Evolutionary conservation across 345 rosid species (phyloP).

Genomic region (Linum trigynum): DNA sequence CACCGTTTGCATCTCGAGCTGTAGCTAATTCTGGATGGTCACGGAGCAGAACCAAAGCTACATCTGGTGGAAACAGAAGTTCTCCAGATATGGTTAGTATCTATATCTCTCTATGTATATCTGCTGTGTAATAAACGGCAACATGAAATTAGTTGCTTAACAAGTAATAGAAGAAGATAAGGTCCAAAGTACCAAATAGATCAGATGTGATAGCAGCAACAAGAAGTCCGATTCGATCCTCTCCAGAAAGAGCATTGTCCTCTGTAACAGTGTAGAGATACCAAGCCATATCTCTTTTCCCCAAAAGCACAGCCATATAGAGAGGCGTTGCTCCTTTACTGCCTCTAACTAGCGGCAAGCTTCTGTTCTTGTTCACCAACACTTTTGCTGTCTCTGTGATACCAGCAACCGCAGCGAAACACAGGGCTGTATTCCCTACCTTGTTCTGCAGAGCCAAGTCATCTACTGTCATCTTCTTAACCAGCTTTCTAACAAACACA

Average conservation of each 20-base stretch:
- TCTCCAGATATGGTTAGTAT: not conserved
- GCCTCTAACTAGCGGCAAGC: constrained; percentile 25
- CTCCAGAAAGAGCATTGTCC: constrained; percentile 16
- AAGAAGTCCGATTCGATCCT: constrained; percentile 22
- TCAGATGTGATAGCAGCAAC: constrained; percentile 21
- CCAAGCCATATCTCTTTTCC: constrained; percentile 31
- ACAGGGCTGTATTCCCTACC: constrained; percentile 16
- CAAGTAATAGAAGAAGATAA: not conserved
- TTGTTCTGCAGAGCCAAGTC: constrained; percentile 9
- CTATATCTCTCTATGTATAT: not conserved
- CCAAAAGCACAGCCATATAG: constrained; percentile 30
- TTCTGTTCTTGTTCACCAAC: constrained; percentile 25
- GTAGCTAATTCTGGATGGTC: constrained; percentile 27
- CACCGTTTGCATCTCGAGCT: constrained; percentile 22
- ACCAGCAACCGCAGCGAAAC: constrained; percentile 31
- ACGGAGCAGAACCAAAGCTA: constrained; percentile 27
- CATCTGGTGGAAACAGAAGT: constrained; percentile 15
- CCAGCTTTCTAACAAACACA: constrained; percentile 15
- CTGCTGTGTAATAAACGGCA: not conserved
- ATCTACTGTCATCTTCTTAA: not conserved
- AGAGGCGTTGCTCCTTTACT: constrained; percentile 26
- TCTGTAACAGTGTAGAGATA: constrained; percentile 24
- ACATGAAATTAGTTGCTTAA: not conserved
- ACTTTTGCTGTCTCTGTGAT: constrained; percentile 23
- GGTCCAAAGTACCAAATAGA: constrained; percentile 19